A percentile compares a stretch with the other conserved stretches of the same genome.
These are phyloP conservation scores for Aspergillus cavernicola DNA, from an alignment of 495 filamentous ascomycete species.

Conservation along the genomic window DNA sequence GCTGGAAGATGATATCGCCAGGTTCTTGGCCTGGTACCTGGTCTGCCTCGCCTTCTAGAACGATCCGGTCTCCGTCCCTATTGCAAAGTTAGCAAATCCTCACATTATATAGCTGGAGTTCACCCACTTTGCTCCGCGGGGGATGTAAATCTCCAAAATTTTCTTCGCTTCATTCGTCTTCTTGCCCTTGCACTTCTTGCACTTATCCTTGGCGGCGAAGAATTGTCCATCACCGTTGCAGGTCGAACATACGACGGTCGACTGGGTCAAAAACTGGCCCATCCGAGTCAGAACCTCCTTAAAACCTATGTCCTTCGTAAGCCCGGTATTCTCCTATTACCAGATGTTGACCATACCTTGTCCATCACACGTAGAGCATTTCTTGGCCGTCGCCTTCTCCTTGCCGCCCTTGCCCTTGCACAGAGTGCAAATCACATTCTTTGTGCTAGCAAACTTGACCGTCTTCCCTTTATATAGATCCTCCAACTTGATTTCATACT, in stretches of 20 bases:
- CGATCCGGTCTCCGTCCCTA: constrained; percentile 80
- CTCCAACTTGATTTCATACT: constrained; percentile 85
- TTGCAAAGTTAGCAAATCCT: constrained; percentile 18
- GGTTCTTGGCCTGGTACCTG: constrained; percentile 88
- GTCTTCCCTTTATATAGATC: constrained; percentile 99
- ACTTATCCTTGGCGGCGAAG: constrained; percentile 91
- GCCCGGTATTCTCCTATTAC: not conserved
- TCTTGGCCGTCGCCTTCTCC: constrained; percentile 80
- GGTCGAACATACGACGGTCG: constrained; percentile 65
- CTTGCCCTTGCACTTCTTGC: constrained; percentile 96
- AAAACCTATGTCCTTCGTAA: constrained; percentile 42
- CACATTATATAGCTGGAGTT: not conserved
- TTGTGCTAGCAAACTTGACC: constrained; percentile 87
- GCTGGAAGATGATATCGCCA: constrained; percentile 85
- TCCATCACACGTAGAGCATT: constrained; percentile 80
- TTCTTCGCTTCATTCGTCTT: constrained; percentile 79
- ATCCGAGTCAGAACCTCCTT: constrained; percentile 70
- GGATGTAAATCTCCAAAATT: constrained; percentile 93
- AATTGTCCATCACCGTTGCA: constrained; percentile 80
- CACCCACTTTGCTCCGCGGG: constrained; percentile 68
- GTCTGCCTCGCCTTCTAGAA: constrained; percentile 91
- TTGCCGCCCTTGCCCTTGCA: constrained; percentile 93
- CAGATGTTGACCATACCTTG: constrained; percentile 40
- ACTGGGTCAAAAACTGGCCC: constrained; percentile 77
- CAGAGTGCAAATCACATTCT: constrained; percentile 80